Percentiles rank a stretch among this genome's conserved stretches.
Conservation (phyloP, 1,139 yeast species). For the Saccharomyces hybrid region DNA sequence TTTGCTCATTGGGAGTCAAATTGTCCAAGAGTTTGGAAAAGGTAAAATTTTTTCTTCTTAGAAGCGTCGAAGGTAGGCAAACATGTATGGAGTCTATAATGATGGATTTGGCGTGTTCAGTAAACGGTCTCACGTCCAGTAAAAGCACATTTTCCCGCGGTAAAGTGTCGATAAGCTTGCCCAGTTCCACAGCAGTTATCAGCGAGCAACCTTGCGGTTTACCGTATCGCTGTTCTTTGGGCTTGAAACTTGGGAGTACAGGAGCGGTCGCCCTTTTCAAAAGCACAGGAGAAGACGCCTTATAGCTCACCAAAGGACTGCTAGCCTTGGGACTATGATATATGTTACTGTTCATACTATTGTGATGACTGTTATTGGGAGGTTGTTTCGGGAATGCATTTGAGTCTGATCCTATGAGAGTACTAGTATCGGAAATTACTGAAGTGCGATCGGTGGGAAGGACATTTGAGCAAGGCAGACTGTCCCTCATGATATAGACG, state of each 20-base stretch:
- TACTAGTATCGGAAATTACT: not conserved
- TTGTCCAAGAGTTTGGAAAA: conserved; percentile 39
- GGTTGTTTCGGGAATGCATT: not conserved
- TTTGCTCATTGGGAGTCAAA: conserved; percentile 34
- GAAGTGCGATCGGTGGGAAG: not conserved
- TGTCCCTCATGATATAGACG: not conserved
- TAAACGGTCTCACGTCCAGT: conserved; percentile 65
- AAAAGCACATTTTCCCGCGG: conserved; percentile 30
- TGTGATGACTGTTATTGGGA: not conserved
- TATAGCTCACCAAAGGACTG: not conserved
- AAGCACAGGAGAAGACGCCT: not conserved
- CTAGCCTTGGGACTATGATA: not conserved
- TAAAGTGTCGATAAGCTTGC: conserved; percentile 9
- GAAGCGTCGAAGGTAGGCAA: conserved; percentile 69
- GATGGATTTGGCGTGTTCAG: conserved; percentile 49
- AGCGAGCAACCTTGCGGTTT: conserved; percentile 19
- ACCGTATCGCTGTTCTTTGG: conserved; percentile 19
- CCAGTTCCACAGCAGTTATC: conserved; percentile 19
- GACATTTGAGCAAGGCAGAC: not conserved
- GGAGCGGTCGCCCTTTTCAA: not conserved
- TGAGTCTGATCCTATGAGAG: not conserved
- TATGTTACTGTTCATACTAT: not conserved
- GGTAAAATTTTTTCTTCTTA: conserved; percentile 60
- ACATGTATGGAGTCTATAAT: conserved; percentile 54
- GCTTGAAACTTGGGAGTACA: conserved; percentile 15